Evolutionary conservation across 2,329 filamentous ascomycete species (phyloP), one percentile per base, ranked within the genome.

Genomic region (Reticulascus tulasneorum): DNA sequence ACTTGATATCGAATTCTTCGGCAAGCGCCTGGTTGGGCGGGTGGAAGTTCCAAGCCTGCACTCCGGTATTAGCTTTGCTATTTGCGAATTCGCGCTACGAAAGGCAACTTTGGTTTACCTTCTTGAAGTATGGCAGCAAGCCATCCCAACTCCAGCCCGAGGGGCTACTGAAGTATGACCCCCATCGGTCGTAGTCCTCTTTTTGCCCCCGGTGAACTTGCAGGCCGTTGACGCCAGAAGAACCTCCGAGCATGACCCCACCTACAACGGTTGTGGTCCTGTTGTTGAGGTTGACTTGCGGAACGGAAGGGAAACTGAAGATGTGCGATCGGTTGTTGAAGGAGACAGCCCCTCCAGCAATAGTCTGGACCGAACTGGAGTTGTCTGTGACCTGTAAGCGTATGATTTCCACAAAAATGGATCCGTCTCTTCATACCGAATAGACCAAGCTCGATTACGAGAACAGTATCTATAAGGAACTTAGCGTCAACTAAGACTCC

Each of bases 121-220:
- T 55, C 20, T 47, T 48, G 38, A 55, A 55, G 31, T 51, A 55
- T 3, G 54, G 52, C 13, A 56, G 32, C 5, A 54, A 33, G n/a
- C 44, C 47, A 16, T 54, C 40, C 52, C 52, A 55, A 29, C 42
- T 49, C 54, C 54, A 55, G 17, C 44, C 33, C 2, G 43, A 46
- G 9, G 32, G 27, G 24, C 22, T 20, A 15, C 47, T 41, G 27
- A 50, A 51, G 25, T 48, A 51, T 3, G 37, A 33, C 4, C 40
- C 49, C 52, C 53, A 56, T 6, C 47, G 42, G 40, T 53, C 35
- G 27, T 54, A 55, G 34, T 56, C 54, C 23, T 51, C 48, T 18
- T 37, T 45, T 9, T 51, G 47, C 4, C 51, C 53, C 2, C 54
- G 47, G n/a, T 51, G 44, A 16, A 51, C 48, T 23, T 51, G 44